Conservation (phyloP, 768 basidiomycete species). For the Trametes maxima region DNA sequence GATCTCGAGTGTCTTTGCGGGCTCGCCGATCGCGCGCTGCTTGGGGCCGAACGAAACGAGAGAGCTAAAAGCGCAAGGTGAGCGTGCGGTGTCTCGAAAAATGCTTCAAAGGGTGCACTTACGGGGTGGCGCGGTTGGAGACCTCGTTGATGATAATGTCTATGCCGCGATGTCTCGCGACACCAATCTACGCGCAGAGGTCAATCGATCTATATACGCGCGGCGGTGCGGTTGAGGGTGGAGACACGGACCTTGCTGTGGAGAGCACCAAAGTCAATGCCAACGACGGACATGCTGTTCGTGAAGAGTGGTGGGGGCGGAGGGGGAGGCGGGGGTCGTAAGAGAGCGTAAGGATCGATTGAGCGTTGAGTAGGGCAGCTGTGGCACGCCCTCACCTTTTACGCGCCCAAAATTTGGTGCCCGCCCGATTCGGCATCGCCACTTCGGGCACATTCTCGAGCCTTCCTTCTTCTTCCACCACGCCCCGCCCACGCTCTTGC, state of each 20-base stretch:
- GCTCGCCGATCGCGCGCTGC: constrained; percentile 89
- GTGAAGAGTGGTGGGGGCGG: neutral
- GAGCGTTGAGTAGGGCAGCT: constrained; percentile 3
- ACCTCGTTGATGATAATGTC: constrained; percentile 99
- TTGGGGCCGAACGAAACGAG: constrained; percentile 93
- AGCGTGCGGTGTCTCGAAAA: neutral
- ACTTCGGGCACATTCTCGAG: constrained; percentile 21
- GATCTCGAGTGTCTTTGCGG: constrained; percentile 96
- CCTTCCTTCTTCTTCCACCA: constrained; percentile 16
- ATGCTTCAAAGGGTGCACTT: constrained; percentile 36
- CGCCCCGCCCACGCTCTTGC: neutral
- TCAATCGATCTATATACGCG: constrained; percentile 1
- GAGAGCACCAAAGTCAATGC: constrained; percentile 90
- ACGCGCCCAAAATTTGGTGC: constrained; percentile 37
- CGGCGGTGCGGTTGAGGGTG: neutral
- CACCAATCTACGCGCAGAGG: constrained; percentile 71
- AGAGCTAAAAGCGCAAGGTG: constrained; percentile 54
- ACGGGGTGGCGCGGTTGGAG: constrained; percentile 97
- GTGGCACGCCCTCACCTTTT: constrained; percentile 24
- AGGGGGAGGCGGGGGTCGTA: constrained; percentile 16
- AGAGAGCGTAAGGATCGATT: constrained; percentile 15
- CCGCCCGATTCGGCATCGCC: constrained; percentile 17
- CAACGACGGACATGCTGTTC: constrained; percentile 82
- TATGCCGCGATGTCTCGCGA: constrained; percentile 93
- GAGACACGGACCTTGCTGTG: constrained; percentile 71